Base-by-base conservation (phyloP, 176 grass and related monocot species). In the Rhynchospora breviuscula region DNA sequence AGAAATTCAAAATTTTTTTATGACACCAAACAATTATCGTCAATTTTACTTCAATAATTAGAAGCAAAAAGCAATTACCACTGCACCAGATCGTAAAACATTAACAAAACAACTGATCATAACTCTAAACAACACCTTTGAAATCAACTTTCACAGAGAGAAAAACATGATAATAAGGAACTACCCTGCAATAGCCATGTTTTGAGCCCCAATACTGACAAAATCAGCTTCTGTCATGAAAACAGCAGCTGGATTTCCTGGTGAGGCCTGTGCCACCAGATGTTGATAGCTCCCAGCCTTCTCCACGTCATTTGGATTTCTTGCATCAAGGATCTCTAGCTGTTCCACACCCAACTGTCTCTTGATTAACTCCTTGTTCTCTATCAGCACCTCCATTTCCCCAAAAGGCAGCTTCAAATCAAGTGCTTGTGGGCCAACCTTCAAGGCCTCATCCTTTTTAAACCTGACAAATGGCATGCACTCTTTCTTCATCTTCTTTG, bases 381-480 rank as follows among this genome's bases (percentile, higher is more conserved):
- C 90, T 67, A 63, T 46, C 29, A 95, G 88, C 70, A 95, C 88
- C 53, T 88, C 79, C 29, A 84, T 85, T 72, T 95, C 93, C 46
- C 88, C 90, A 66, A 91, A 94, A 52, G 92, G 92, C 60, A 94
- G 86, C 45, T 69, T 88, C 92, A 91, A 81, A 81, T 95, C 87
- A 4, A 95, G 84, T 3, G 92, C 91, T 65, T 83, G 83, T 11
- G 67, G 53, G 33, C 91, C 91, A 66, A 97, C 81, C 11, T 75
- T 80, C 53, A 74, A 84, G 0, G 86, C 82, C 23, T 97, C 87
- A 10, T 93, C 94, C 87, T 93, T 93, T 81, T 96, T 91, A 60
- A 88, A 91, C 85, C 69, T 93, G 10, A 97, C 83, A 80, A 93
- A 93, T 59, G 91, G 94, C 91, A 90, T 93, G 87, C 94, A 97